Conservation (phyloP, 2,329 filamentous ascomycete species). For the Pseudogymnoascus sp. region DNA sequence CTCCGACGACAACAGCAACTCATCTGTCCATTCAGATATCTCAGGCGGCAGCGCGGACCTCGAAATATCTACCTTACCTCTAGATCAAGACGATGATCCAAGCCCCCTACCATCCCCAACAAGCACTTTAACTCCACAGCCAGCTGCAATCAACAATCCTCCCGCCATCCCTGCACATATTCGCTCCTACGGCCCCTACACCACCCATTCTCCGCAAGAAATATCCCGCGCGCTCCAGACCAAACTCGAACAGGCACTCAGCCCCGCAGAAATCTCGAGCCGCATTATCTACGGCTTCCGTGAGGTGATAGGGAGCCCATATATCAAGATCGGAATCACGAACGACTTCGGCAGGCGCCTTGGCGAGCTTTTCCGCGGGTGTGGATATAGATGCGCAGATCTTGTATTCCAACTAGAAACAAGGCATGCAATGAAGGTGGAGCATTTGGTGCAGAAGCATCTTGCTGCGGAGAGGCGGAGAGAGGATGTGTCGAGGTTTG, state of each 20-base stretch:
- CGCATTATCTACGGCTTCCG: neutral
- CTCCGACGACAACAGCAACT: neutral
- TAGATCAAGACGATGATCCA: neutral
- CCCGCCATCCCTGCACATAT: neutral
- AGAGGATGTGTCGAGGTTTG: neutral
- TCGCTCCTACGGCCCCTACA: neutral
- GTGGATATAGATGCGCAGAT: neutral
- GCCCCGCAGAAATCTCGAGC: neutral
- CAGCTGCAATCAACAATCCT: neutral
- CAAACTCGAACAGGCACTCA: neutral
- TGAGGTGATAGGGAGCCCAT: neutral
- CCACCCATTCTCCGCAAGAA: neutral
- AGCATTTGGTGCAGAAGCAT: neutral
- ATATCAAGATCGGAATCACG: neutral
- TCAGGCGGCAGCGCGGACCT: neutral
- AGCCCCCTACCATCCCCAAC: neutral
- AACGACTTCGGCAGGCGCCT: neutral
- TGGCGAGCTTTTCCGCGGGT: neutral
- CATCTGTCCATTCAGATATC: neutral
- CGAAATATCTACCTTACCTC: neutral
- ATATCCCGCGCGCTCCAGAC: neutral
- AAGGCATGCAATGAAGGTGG: neutral
- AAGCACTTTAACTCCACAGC: neutral
- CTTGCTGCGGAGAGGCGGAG: neutral
- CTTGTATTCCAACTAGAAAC: neutral